These are phyloP conservation scores for Phyllosticta capitalensis DNA, from an alignment of 2,329 filamentous ascomycete species.

Conservation along the genomic window DNA sequence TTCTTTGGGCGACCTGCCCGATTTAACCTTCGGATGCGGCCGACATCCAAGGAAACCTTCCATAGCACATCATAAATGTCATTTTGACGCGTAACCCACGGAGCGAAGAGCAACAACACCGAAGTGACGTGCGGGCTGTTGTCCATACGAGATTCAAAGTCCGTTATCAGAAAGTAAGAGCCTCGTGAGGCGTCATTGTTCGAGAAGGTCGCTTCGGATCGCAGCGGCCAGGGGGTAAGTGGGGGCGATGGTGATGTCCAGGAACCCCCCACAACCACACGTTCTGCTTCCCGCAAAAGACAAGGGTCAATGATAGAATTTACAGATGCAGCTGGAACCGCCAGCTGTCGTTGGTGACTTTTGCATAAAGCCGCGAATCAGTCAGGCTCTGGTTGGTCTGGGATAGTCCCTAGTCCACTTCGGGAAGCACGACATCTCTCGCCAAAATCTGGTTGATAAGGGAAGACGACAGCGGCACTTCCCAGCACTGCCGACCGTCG, in stretches of 20 bases:
- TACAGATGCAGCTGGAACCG: neutral
- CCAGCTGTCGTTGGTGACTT: neutral
- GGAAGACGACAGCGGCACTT: neutral
- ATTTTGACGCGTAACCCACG: neutral
- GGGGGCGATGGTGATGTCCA: neutral
- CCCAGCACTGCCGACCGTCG: neutral
- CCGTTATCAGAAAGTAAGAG: neutral
- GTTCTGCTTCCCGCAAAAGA: neutral
- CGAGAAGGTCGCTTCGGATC: neutral
- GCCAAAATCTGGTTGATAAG: neutral
- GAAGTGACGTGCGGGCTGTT: neutral
- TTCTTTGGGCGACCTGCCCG: neutral
- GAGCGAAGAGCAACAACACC: neutral
- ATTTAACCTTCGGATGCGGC: neutral
- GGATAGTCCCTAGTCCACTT: neutral
- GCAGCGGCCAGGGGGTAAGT: neutral
- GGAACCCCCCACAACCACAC: neutral
- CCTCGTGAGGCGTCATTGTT: neutral
- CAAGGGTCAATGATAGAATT: neutral
- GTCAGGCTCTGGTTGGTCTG: neutral
- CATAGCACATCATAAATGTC: neutral
- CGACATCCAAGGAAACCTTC: neutral
- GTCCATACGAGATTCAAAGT: neutral
- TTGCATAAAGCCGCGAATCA: neutral
- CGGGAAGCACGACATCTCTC: neutral